A percentile compares a stretch with the other conserved stretches of the same genome.
Conservation (phyloP, 306 rosid species). For the Vigna trinervia region DNA sequence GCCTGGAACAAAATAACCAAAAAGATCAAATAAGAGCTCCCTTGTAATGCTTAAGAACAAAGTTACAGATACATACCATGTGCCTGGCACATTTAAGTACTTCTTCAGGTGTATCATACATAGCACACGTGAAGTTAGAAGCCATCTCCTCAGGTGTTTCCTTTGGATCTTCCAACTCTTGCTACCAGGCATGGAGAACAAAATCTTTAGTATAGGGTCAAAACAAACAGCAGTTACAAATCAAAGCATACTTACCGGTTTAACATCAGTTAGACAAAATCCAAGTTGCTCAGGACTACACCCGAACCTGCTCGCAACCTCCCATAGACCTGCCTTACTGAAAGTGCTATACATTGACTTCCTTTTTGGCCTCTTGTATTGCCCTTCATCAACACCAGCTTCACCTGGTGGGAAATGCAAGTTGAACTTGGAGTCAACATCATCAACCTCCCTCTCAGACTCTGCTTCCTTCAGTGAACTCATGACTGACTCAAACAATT, state of each 20-base stretch:
- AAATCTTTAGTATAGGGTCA: conserved; percentile 36
- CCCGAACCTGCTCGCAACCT: conserved; percentile 95
- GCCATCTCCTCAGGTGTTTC: conserved; percentile 99
- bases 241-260: conserved; percentile 62
- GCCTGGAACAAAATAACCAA: conserved; percentile 67
- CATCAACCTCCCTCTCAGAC: conserved; percentile 97
- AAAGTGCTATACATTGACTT: conserved; percentile 75
- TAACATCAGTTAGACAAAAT: conserved; percentile 71
- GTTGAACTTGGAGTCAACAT: conserved; percentile 96
- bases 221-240: conserved; percentile 40
- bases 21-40: conserved; percentile 13
- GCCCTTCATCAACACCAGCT: conserved; percentile 93
- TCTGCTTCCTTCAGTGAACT: conserved; percentile 90
- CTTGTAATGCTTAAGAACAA: conserved; percentile 21
- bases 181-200: conserved; percentile 51
- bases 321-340: conserved; percentile 96
- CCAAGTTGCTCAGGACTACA: conserved; percentile 98
- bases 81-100: conserved; percentile 97
- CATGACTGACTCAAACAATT: conserved; percentile 87
- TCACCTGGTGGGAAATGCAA: conserved; percentile 97
- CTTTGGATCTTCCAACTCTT: conserved; percentile 95
- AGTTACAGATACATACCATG: conserved; percentile 65
- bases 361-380: conserved; percentile 92
- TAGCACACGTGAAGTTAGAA: conserved; percentile 85
- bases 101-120: conserved; percentile 86